Percentiles rank a stretch among this genome's conserved stretches.
Conservation (phyloP, 2,329 filamentous ascomycete species). For the Colletotrichum spinosum region DNA sequence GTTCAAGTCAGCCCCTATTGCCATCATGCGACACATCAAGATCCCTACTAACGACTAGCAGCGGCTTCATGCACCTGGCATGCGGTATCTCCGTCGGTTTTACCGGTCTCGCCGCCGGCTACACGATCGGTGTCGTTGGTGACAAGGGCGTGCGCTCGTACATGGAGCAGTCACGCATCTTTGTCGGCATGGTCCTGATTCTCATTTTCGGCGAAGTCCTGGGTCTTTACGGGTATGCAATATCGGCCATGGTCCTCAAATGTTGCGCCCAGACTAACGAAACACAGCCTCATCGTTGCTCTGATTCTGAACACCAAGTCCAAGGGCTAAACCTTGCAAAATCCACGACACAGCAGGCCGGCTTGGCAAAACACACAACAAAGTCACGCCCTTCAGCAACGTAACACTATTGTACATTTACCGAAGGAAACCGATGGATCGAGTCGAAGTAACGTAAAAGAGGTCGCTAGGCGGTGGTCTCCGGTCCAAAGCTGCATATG, state of each 20-base stretch:
- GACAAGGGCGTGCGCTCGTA: conserved; percentile 94
- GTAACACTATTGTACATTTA: conserved; percentile 35
- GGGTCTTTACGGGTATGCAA: conserved; percentile 91
- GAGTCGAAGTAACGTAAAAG: conserved; percentile 31
- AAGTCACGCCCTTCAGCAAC: conserved; percentile 26
- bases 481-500: conserved; percentile 45
- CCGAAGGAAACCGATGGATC: conserved; percentile 27
- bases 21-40: neutral
- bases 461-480: conserved; percentile 35
- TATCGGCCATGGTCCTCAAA: too few relatives aligned
- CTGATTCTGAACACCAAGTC: conserved; percentile 92
- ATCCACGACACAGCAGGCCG: conserved; percentile 2
- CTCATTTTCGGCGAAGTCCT: conserved; percentile 98
- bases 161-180: conserved; percentile 96
- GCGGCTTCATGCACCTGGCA: conserved; percentile 92
- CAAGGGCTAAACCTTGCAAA: conserved; percentile 61
- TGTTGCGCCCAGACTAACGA: neutral
- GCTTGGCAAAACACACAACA: conserved; percentile 17
- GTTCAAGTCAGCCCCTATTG: conserved; percentile 73
- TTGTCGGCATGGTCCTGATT: conserved; percentile 98
- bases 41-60: conserved; percentile 48
- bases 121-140: conserved; percentile 95
- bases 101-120: conserved; percentile 92
- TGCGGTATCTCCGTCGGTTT: conserved; percentile 92
- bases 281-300: conserved; percentile 83